Base-by-base conservation (phyloP, 768 basidiomycete species). In the Lentinula aciculospora region DNA sequence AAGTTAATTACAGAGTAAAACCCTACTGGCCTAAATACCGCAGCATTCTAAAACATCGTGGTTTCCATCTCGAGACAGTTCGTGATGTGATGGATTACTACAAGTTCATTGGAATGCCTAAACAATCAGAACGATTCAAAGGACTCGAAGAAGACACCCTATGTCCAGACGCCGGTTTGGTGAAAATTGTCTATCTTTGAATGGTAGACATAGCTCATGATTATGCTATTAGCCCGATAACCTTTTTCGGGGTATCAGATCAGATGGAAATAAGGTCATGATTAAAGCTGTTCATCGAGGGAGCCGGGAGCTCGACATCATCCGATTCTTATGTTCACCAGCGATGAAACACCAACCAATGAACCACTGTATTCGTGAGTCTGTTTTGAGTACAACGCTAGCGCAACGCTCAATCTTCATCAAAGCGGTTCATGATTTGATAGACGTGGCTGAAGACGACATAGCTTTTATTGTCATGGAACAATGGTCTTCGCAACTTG, bases 331-430 rank as follows among this genome's bases (percentile, higher is more conserved):
- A 17, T 83, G 82, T 13, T 76, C 76, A 17, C 74, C 81, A 44
- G 73, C 77, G 13, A 66, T 84, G 61, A 73, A 79, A 60, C 66
- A 75, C 46, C 76, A 89, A 65, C 81, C 84, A 49, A 83, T 80
- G 81, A 90, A 90, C 65, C 89, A 88, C 63, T 84, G 81, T 50
- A 89, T 91, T 68, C 88, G 89, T 90, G 57, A 65, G 85, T 78
- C 40, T 57, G 31, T 55, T 36, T 48, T 15, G 8, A 32, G 12
- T 32, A 55, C 31, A 12, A 29, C 57, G 23, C 58, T 40, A 32
- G 12, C 29, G 55, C 31, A 12, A 29, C 57, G 23, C 58, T 40
- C 61, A 67, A 50, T 51, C 8, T 55, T 59, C 21, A 21, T 31
- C 47, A 15, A 64, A 91, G 89, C 89, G 37, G 75, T 91, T 19